These are phyloP conservation scores for Musa troglodytarum DNA, from an alignment of 176 grass and related monocot genomes.

Conservation along the genomic window DNA sequence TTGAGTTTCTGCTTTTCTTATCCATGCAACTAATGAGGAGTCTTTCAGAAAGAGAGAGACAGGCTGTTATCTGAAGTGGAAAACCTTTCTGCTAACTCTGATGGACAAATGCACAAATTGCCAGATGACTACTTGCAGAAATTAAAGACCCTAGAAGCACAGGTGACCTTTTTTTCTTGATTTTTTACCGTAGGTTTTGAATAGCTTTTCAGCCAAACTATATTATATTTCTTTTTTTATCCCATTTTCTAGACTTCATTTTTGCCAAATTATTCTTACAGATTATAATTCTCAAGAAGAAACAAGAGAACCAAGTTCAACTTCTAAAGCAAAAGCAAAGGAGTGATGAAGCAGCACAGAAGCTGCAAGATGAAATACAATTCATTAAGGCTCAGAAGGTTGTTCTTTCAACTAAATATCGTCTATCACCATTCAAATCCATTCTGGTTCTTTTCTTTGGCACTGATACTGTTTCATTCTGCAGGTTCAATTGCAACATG, in stretches of 20 bases:
- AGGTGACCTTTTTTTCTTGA: conserved; percentile 30
- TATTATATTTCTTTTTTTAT: no score
- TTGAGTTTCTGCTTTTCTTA: conserved; percentile 3
- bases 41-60: conserved; percentile 90
- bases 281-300: conserved; percentile 95
- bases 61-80: conserved; percentile 88
- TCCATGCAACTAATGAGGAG: conserved; percentile 21
- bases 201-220: no score
- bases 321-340: conserved; percentile 96
- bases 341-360: conserved; percentile 96
- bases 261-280: conserved; percentile 10
- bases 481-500: conserved; percentile 89
- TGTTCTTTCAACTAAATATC: conserved; percentile 8
- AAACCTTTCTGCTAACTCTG: conserved; percentile 57
- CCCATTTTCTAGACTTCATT: no score
- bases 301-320: conserved; percentile 94
- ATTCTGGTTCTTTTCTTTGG: not conserved
- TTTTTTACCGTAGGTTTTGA: no score
- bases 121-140: conserved; percentile 84
- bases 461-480: not conserved
- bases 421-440: not conserved
- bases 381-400: conserved; percentile 95
- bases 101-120: conserved; percentile 77
- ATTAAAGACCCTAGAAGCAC: conserved; percentile 86
- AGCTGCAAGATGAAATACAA: conserved; percentile 96